Evolutionary conservation across 352 stramenopile genomes (phyloP), one percentile per base, ranked within the genome.

Genomic region (Nothophytophthora sp.): DNA sequence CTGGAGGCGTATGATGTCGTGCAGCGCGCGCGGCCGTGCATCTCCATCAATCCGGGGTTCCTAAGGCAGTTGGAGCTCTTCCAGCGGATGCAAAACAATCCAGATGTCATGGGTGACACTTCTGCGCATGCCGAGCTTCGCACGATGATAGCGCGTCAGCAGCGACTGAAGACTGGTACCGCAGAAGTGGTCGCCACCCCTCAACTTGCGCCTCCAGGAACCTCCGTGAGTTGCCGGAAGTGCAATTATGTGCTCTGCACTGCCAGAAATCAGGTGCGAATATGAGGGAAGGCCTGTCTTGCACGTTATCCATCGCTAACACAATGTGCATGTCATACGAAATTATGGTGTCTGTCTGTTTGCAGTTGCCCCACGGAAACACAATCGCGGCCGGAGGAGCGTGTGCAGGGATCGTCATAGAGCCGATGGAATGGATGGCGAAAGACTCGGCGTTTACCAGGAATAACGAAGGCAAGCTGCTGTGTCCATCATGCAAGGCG

Each of bases 41-140:
- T 92, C 41, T 76, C 78, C 45, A 91, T 94, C 42, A 94, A 94
- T 37, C 33, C 69, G 22, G 80, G 84, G 0, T 94, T 94, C 30
- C 55, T 94, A 12, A 48, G 61, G 7, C 84, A 94, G 42, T 50
- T 94, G 18, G 73, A 84, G 29, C 55, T 92, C 3, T 92, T 90
- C 43, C 45, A 81, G 36, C 64, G 66, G 8, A 92, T 94, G 84
- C 50, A 39, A 22, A 70, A 53, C 8, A 35, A 86, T 28, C 44
- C 67, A 1, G 51, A 73, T 2, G 39, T 80, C 13, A 61, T 70
- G 32, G 76, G 76, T 0, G 33, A 23, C n/a, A 78, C 79, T 15
- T 45, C 50, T 36, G 79, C 76, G n/a, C 81, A 92, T 53, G 79
- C 81, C 15, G 70, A 90, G 67, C 60, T 83, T 32, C 74, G 80